Base-by-base conservation (phyloP, 148 eudicot genomes). In the Rhododendron ferrugineum region DNA sequence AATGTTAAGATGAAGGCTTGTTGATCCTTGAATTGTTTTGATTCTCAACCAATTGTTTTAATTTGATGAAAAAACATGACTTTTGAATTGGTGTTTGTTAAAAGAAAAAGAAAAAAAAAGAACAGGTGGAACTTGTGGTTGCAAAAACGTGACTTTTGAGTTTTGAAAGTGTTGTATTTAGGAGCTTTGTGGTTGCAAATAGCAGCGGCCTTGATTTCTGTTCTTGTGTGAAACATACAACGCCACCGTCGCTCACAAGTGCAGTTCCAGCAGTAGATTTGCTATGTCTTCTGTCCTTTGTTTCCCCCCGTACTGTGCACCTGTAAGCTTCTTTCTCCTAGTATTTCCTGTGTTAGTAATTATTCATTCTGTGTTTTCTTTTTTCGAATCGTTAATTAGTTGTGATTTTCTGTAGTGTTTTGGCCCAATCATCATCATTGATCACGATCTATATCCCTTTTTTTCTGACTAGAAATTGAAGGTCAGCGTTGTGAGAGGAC, bases 271-370 rank as follows among this genome's bases (percentile, higher is more conserved):
- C 18, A 28, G 32, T 28, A 11, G 74, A 28, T 68, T 68, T 68
- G 82, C 6, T 2, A 80, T 80, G 82, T 80, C 64, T 80, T 80
- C 37, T 10, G 22, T 80, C 10, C 82, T 80, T 1, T 80, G n/a
- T 80, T 80, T 37, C 3, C 23, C 82, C 44, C 44, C 66, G 16
- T 26, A 8, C 22, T 32, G 5, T 52, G 26, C 66, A 52, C 40
- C 34, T 13, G 82, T 80, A 80, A 50, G 58, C 36, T 2, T 15
- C 1, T 78, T 16, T 26, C n/a, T 78, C 54, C 30, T 47, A 11
- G 54, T 77, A 9, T 44, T 40, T 40, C 14, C 30, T 23, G 28
- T 74, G n/a, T 36, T 62, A 22, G 8, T 9, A 18, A 26, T 28
- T 28, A 54, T 79, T 23, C 62, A 5, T 30, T 32, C 9, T 78